Evolutionary conservation across 768 basidiomycete genomes (phyloP).

Genomic region (Naganishia kalamii): DNA sequence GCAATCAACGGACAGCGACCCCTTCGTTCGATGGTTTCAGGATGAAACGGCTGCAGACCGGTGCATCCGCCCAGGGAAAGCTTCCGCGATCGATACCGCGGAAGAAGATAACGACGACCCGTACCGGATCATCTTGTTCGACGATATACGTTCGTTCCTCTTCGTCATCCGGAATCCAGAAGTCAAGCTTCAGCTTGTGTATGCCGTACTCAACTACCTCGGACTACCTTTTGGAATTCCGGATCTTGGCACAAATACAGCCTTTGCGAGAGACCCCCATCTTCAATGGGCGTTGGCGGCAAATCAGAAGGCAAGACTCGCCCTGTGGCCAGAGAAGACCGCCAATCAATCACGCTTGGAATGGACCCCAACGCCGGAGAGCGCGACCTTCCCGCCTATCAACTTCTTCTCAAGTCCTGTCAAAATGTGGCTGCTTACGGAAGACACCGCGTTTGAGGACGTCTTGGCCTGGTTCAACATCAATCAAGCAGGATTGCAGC

Average conservation of each 20-base stretch:
- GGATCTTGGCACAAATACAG: conserved; percentile 41
- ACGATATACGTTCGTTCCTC: conserved; percentile 46
- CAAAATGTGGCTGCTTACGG: conserved; percentile 31
- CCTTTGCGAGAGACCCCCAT: conserved; percentile 43
- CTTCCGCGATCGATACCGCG: conserved; percentile 29
- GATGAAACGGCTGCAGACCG: conserved; percentile 32
- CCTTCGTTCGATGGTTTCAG: conserved; percentile 40
- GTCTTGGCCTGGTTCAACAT: conserved; percentile 35
- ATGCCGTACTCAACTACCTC: conserved; percentile 47
- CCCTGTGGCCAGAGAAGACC: conserved; percentile 32
- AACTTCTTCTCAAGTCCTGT: conserved; percentile 37
- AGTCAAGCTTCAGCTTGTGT: conserved; percentile 43
- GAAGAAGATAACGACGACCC: conserved; percentile 47
- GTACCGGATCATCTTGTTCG: conserved; percentile 46
- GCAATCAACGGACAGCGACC: conserved; percentile 24
- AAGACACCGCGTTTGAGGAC: conserved; percentile 31
- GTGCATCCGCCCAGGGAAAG: conserved; percentile 29
- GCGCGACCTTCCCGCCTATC: conserved; percentile 26
- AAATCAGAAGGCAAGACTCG: conserved; percentile 18
- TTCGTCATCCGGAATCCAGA: conserved; percentile 39
- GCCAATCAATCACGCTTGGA: conserved; percentile 25
- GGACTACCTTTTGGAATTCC: conserved; percentile 46
- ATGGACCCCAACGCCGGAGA: conserved; percentile 40
- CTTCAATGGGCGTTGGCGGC: conserved; percentile 31
- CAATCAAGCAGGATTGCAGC: background rate